Evolutionary conservation across 1,284 basidiomycete species (phyloP), one percentile per base, ranked within the genome.

Genomic region (Trichosporon sp.): DNA sequence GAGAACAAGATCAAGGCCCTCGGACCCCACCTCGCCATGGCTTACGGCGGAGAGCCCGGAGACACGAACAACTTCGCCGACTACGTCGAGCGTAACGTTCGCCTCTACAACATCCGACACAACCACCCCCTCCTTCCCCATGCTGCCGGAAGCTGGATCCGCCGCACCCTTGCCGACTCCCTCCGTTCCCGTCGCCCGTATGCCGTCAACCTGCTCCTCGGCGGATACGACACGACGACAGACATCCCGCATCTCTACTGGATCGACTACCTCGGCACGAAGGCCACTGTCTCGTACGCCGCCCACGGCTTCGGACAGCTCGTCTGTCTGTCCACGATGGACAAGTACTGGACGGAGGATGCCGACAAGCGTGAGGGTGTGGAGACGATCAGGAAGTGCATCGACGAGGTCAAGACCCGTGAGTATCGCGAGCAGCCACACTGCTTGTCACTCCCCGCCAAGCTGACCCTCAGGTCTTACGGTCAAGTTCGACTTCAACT

Each of bases 51-150:
- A 73, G 94, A 98, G 83, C 92, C 93, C 82, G 96, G 96, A 71
- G 97, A 99, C 81, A 99, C 97, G 27, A 86, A 97, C 31, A 93
- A 98, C 80, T 98, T 99, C 80, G 92, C 96, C 5, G 96, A 99
- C 84, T 99, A 88, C 78, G 88, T 98, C 74, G 95, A 98, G 83
- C 89, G 95, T 73, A 99, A 98, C 85, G 89, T 98, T 76, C 90
- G 95, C 64, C 86, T 99, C 65, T 96, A 97, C 84, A 93, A 97
- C 77, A 99, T 99, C 80, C 90, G 96, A 84, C 75, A 80, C 75
- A 83, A 95, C 85, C 87, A 90, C 78, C 87, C 93, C 23, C 90
- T 98, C 51, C 90, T 93, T 56, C 96, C 96, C 3, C 87, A 90
- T 38, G 91, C 95, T 3, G 94, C 95, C 21, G 93, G 95, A 2